Evolutionary conservation across 2,329 filamentous ascomycete species (phyloP), one percentile per base, ranked within the genome.

Genomic region (Didymella exigua): DNA sequence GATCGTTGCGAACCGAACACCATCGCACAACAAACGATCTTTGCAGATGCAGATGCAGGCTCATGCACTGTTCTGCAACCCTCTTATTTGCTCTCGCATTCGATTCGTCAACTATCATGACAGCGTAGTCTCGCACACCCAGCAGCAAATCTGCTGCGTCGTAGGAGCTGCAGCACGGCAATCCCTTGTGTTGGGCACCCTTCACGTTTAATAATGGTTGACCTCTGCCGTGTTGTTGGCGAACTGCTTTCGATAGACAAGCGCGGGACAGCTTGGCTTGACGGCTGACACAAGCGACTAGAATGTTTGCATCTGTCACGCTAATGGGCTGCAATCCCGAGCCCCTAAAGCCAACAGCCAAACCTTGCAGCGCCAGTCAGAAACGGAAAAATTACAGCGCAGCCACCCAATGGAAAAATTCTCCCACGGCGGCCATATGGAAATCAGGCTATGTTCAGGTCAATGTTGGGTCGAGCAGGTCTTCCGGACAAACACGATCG

Each of bases 231-330:
- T 14, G 14, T 46, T 23, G 23, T 55, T 30, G 40, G 46, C 27
- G 34, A 49, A 21, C 19, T 31, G 23, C 23, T 38, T 19, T 16
- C 45, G 26, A 41, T 19, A 23, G 47, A 42, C 24, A 42, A 42
- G 26, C 45, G 34, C 31, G 40, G 40, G 34, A 41, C 27, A 49
- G 40, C 33, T 45, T 49, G 36, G 29, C 36, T 27, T 11, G 23
- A 16, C 29, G 40, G 26, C 26, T 54, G 27, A 49, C 27, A 27
- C 45, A 36, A 50, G 41, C 30, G 31, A 48, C 44, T 48, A 48
- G 30, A 49, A 48, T 44, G 34, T 23, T 45, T 34, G 23, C 52
- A 55, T 40, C 52, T 55, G 52, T 49, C 45, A 54, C 46, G 46
- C 46, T 50, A 50, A 37, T 37, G 29, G 36, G 24, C 36, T 21